These are phyloP conservation scores for Capsicum rhomboideum DNA, from an alignment of 257 asterid genomes.

Conservation along the genomic window DNA sequence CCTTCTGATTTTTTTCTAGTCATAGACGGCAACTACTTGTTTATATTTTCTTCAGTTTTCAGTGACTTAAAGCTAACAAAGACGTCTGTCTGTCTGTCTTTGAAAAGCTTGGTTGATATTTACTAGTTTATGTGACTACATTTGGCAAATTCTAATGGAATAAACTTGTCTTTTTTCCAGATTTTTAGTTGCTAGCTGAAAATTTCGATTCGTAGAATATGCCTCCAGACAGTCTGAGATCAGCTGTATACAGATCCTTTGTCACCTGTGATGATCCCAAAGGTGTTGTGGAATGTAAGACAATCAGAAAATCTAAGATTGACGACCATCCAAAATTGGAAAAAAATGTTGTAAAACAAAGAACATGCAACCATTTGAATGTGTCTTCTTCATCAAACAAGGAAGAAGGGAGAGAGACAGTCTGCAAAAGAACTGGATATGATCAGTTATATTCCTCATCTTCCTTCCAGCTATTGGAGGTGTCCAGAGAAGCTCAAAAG, in stretches of 20 bases:
- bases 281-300: constrained; percentile 55
- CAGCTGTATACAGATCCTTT: constrained; percentile 57
- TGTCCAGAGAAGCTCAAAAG: constrained; percentile 49
- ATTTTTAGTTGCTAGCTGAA: neutral
- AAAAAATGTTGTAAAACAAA: constrained; percentile 5
- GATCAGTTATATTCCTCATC: constrained; percentile 17
- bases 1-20: neutral
- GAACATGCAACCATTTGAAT: neutral
- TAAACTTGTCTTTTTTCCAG: neutral
- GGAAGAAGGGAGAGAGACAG: constrained; percentile 13
- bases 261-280: constrained; percentile 65
- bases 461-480: constrained; percentile 47
- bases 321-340: constrained; percentile 16
- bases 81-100: neutral
- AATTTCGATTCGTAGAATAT: constrained; percentile 28
- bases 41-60: constrained; percentile 3
- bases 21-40: constrained; percentile 28
- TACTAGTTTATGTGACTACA: constrained; percentile 8
- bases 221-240: constrained; percentile 64
- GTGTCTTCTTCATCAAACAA: constrained; percentile 12
- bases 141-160: constrained; percentile 1
- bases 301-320: constrained; percentile 39
- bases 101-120: constrained; percentile 1
- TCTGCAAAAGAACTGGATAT: constrained; percentile 12
- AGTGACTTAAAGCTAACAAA: constrained; percentile 8